These are phyloP conservation scores for Crotalaria pallida DNA, from an alignment of 306 rosid species.

Conservation along the genomic window DNA sequence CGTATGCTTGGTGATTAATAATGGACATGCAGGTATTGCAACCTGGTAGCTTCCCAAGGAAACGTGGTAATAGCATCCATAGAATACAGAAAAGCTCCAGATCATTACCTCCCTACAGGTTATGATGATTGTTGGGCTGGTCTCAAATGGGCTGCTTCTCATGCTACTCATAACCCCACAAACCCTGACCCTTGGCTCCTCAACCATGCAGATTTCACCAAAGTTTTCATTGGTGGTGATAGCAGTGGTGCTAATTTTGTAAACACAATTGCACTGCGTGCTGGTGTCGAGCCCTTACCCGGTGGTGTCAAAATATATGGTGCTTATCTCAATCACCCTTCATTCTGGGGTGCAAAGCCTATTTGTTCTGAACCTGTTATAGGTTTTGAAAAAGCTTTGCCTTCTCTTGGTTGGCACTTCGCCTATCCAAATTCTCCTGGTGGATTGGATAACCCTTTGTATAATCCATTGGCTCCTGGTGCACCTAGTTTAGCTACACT, in stretches of 20 bases:
- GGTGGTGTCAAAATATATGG: conserved; percentile 28
- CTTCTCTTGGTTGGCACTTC: conserved; percentile 11
- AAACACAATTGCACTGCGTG: conserved; percentile 39
- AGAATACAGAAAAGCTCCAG: conserved; percentile 44
- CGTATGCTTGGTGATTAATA: too few relatives aligned
- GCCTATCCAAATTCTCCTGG: conserved; percentile 22
- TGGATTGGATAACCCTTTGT: conserved; percentile 30
- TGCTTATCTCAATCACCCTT: conserved; percentile 41
- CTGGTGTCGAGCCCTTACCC: conserved; percentile 37
- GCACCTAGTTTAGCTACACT: conserved; percentile 28
- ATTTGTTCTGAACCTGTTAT: conserved; percentile 9
- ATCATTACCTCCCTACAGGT: conserved; percentile 35
- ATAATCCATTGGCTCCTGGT: conserved; percentile 25
- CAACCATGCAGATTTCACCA: conserved; percentile 23
- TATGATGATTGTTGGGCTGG: conserved; percentile 41
- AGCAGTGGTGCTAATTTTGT: conserved; percentile 45
- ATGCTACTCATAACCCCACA: neutral
- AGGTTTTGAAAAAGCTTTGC: neutral
- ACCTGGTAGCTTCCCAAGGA: conserved; percentile 25
- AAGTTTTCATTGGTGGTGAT: conserved; percentile 40
- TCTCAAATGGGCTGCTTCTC: conserved; percentile 39
- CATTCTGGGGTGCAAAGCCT: conserved; percentile 36
- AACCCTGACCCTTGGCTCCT: conserved; percentile 39
- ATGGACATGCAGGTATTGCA: conserved; percentile 14
- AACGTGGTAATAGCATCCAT: conserved; percentile 30